Percentiles rank a stretch among this genome's conserved stretches.
Conservation (phyloP, 768 basidiomycete species). For the Infundibulicybe gibba region DNA sequence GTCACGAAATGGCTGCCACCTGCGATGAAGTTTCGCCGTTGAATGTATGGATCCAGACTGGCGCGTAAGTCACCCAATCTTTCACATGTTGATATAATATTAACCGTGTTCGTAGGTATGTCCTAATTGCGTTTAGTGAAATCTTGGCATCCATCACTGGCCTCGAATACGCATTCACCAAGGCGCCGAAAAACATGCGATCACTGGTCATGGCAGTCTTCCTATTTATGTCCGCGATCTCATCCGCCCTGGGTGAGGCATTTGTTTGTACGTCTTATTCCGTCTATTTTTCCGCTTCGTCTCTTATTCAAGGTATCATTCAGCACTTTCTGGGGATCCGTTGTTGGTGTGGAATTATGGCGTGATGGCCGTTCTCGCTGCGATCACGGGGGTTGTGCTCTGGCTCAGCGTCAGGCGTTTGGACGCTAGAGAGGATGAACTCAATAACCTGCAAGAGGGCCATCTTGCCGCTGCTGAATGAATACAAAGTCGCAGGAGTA, state of each 20-base stretch:
- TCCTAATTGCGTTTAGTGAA: constrained; percentile 68
- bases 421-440: constrained; percentile 57
- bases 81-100: background rate
- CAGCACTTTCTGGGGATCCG: constrained; percentile 66
- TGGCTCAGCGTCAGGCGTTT: constrained; percentile 52
- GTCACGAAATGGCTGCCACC: constrained; percentile 47
- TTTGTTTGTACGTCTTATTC: constrained; percentile 53
- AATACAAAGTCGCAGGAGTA: too few species aligned
- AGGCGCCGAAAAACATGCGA: constrained; percentile 88
- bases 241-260: constrained; percentile 64
- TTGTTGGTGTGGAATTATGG: constrained; percentile 76
- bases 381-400: constrained; percentile 49
- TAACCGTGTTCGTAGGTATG: constrained; percentile 35
- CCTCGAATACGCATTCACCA: constrained; percentile 86
- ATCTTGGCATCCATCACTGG: constrained; percentile 82
- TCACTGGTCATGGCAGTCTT: constrained; percentile 78
- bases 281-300: background rate
- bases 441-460: constrained; percentile 49
- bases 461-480: too few species aligned
- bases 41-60: constrained; percentile 76
- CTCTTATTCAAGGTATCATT: constrained; percentile 1
- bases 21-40: constrained; percentile 59
- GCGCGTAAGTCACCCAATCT: constrained; percentile 42
- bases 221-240: constrained; percentile 55
- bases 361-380: constrained; percentile 54